phyloP scores from a whole-genome alignment of 2,329 filamentous ascomycete genomes.

The Neofusicoccum ribis region DNA sequence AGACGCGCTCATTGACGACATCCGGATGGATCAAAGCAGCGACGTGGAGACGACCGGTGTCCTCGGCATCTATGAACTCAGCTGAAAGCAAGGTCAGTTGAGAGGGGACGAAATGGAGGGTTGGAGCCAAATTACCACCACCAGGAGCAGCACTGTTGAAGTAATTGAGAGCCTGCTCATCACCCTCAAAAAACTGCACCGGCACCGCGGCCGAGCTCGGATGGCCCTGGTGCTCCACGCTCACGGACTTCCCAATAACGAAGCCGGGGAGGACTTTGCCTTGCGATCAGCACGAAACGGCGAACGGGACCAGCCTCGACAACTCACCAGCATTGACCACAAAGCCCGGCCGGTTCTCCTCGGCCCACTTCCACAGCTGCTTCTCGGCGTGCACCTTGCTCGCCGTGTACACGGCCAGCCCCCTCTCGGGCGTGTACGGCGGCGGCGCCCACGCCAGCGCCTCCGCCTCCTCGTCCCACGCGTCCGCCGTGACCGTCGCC shows the following conservation, averaged over 20 bases:
- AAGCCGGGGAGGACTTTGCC: not conserved
- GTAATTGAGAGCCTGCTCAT: not conserved
- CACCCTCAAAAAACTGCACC: not conserved
- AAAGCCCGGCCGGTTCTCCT: slow-evolving; percentile 46
- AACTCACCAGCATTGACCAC: slow-evolving; percentile 39
- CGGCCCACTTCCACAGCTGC: slow-evolving; percentile 48
- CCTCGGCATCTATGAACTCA: not conserved
- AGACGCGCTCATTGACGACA: slow-evolving; percentile 20
- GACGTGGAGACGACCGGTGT: not conserved
- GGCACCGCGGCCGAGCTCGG: not conserved
- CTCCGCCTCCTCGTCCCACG: not conserved
- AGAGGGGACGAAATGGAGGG: not conserved
- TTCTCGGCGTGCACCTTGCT: slow-evolving; percentile 51
- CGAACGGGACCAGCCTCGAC: too few species aligned
- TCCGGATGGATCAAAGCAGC: slow-evolving; percentile 16
- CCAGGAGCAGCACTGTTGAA: not conserved
- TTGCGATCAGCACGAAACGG: too few species aligned
- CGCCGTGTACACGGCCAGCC: slow-evolving; percentile 44
- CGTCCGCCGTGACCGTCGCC: not conserved
- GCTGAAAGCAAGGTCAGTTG: not conserved
- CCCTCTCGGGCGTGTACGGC: slow-evolving; percentile 1
- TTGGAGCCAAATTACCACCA: too few species aligned
- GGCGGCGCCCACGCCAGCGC: not conserved
- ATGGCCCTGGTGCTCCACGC: not conserved
- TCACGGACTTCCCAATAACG: not conserved